Base-by-base conservation (phyloP, 1,284 basidiomycete species). In the Phellinidium pouzarii region DNA sequence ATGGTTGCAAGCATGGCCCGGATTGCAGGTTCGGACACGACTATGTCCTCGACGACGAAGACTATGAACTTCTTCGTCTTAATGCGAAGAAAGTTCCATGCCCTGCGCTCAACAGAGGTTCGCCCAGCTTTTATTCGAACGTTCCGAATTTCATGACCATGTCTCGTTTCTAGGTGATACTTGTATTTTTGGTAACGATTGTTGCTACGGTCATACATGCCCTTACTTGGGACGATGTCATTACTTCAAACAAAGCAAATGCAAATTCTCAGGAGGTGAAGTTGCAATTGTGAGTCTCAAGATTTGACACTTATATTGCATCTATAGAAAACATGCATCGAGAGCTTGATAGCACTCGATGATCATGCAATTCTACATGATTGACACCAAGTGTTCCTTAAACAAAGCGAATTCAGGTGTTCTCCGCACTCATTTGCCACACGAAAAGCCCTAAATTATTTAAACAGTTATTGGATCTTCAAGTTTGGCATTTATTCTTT, bases 1-100 rank as follows among this genome's bases (percentile, higher is more conserved):
- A 69, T 51, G 49, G 52, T 52, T 82, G 81, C 67, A 76, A 76
- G 59, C 73, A 74, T 54, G 78, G 76, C 20, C 59, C 66, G 17
- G 69, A 73, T 19, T 84, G 82, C 62, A 75, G 73, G 64, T 83
- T 78, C 55, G 73, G 65, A 20, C 81, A 84, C 54, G 75, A 83
- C 59, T 82, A 80, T 59, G 56, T 76, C 27, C 65, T 83, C 8
- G 70, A 73, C 26, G 65, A 68, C 3, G 77, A 80, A 36, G 70
- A 82, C 54, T 75, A 74, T 54, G 63, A 68, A 50, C 71, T 75
- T 59, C 71, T 83, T 50, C 69, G 71, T 38, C 58, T 64, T 37
- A 80, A 77, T 55, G 79, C 80, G 1, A 79, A 74, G 65, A 79
- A 76, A 63, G 72, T 74, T 1, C 82, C 81, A 11, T 83, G 82